These are phyloP conservation scores for Fusarium metavorans DNA, from an alignment of 2,329 filamentous ascomycete species.

Conservation along the genomic window DNA sequence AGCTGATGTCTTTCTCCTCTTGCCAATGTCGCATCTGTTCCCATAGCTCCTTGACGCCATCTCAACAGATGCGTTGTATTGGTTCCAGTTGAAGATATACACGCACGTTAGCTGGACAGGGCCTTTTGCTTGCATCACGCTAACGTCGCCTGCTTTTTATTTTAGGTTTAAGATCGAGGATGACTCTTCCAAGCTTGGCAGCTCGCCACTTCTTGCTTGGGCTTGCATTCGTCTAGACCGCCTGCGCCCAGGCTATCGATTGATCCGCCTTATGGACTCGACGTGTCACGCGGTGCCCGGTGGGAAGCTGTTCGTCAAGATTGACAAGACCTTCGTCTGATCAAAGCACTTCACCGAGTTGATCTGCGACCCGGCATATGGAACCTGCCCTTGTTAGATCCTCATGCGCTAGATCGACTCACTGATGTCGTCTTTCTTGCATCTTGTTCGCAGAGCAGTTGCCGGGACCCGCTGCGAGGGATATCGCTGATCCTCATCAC, in stretches of 20 bases:
- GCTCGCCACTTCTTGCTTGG: slow-evolving; percentile 61
- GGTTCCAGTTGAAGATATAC: slow-evolving; percentile 3
- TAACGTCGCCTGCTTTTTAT: slow-evolving; percentile 45
- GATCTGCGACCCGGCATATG: not conserved
- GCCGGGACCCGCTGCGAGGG: not conserved
- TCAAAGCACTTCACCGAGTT: not conserved
- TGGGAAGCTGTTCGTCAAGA: slow-evolving; percentile 63
- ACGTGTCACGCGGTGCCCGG: slow-evolving; percentile 59
- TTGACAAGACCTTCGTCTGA: slow-evolving; percentile 61
- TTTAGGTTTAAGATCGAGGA: slow-evolving; percentile 68
- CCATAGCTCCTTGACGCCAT: not conserved
- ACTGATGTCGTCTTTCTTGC: not conserved
- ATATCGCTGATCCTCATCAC: not conserved
- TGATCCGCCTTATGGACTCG: slow-evolving; percentile 62
- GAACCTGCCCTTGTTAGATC: not conserved
- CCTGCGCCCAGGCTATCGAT: slow-evolving; percentile 66
- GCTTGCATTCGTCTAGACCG: slow-evolving; percentile 71
- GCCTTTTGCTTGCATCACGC: slow-evolving; percentile 27
- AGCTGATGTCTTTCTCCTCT: not conserved
- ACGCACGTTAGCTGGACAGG: slow-evolving; percentile 11
- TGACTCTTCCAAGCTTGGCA: slow-evolving; percentile 54
- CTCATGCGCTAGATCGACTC: not conserved
- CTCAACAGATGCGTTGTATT: not conserved
- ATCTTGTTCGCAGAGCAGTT: not conserved
- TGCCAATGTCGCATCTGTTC: not conserved